Percentiles rank a stretch among this genome's conserved stretches.
These are phyloP conservation scores for Jamesozyma spencerorum DNA, from an alignment of 805 yeast genomes.

Conservation along the genomic window DNA sequence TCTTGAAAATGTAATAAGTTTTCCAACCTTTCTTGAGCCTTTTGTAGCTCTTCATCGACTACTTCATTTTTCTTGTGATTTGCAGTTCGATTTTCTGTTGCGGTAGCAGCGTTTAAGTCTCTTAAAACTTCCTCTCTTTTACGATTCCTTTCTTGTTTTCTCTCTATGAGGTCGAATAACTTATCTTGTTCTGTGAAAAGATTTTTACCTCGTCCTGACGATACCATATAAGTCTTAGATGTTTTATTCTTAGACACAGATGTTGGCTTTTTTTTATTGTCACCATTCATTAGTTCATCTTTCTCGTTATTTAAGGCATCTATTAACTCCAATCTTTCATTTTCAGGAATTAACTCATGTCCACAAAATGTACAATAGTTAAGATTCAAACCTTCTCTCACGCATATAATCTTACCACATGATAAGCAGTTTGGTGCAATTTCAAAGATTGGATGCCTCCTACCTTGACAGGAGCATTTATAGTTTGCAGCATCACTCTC, in stretches of 20 bases:
- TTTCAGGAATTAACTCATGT: slow-evolving; percentile 46
- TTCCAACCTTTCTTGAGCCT: slow-evolving; percentile 68
- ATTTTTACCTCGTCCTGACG: slow-evolving; percentile 55
- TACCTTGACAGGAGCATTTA: slow-evolving; percentile 75
- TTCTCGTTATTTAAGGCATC: slow-evolving; percentile 47
- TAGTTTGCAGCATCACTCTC: slow-evolving; percentile 19
- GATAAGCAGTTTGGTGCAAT: slow-evolving; percentile 87
- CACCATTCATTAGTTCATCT: slow-evolving; percentile 26
- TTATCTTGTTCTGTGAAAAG: slow-evolving; percentile 61
- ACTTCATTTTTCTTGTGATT: slow-evolving; percentile 32
- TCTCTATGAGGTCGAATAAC: slow-evolving; percentile 52
- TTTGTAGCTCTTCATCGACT: slow-evolving; percentile 45
- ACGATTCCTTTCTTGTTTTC: slow-evolving; percentile 32
- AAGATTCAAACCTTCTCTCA: slow-evolving; percentile 62
- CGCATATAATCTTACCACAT: slow-evolving; percentile 91
- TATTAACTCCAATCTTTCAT: slow-evolving; percentile 54
- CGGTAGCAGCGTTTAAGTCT: slow-evolving; percentile 21
- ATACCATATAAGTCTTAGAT: slow-evolving; percentile 38
- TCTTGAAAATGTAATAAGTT: slow-evolving; percentile 72
- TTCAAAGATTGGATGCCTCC: slow-evolving; percentile 78
- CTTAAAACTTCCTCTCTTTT: slow-evolving; percentile 28
- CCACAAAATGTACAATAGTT: slow-evolving; percentile 88
- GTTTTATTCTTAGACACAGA: slow-evolving; percentile 25
- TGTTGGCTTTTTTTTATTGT: slow-evolving; percentile 14
- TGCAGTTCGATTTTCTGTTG: slow-evolving; percentile 29